Conservation (phyloP, 257 asterid species). For the Jacaranda mimosifolia region DNA sequence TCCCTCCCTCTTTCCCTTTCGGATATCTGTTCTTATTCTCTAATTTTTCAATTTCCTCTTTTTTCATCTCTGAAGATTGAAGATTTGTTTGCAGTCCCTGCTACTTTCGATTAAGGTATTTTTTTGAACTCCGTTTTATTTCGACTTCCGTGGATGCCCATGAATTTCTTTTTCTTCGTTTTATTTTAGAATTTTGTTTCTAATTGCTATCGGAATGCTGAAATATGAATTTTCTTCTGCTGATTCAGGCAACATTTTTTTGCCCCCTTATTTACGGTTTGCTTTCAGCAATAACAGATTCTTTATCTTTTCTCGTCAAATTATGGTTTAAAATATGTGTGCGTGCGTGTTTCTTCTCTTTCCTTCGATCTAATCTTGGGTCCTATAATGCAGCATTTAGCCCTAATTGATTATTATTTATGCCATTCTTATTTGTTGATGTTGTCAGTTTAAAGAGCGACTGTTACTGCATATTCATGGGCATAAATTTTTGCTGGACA, state of each 20-base stretch:
- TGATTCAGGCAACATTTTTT: not conserved
- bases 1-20: not conserved
- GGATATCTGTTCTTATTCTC: not conserved
- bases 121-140: not conserved
- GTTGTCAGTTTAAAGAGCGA: not conserved
- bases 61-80: not conserved
- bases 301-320: not conserved
- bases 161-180: not conserved
- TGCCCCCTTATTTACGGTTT: not conserved
- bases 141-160: not conserved
- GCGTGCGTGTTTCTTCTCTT: not conserved
- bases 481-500: not conserved
- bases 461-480: not conserved
- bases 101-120: constrained; percentile 1
- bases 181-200: not conserved
- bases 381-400: not conserved
- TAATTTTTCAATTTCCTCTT: not conserved
- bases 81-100: not conserved
- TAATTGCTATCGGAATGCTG: not conserved
- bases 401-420: not conserved
- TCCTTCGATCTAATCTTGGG: not conserved
- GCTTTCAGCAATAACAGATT: not conserved
- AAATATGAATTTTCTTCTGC: not conserved
- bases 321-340: not conserved
- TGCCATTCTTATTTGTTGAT: not conserved